These are phyloP conservation scores for Paramarasmius palmivorus DNA, from an alignment of 1,284 basidiomycete species.

Conservation along the genomic window DNA sequence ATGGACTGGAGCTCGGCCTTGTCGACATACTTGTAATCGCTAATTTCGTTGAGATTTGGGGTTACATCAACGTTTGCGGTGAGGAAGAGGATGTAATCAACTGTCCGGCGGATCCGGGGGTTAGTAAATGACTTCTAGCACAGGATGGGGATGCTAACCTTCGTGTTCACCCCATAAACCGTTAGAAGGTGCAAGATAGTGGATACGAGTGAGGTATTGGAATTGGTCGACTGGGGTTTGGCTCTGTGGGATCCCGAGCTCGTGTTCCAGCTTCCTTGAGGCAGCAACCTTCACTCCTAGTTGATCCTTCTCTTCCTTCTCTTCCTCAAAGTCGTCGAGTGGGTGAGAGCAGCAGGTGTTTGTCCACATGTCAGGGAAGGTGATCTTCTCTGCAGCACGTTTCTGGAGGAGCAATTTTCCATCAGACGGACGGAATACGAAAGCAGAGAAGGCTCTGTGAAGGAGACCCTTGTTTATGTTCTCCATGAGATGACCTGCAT, in stretches of 20 bases:
- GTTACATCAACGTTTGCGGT: constrained; percentile 87
- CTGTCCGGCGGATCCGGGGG: constrained; percentile 42
- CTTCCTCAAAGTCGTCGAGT: constrained; percentile 84
- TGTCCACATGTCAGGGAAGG: constrained; percentile 99
- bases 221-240: constrained; percentile 86
- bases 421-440: constrained; percentile 93
- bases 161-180: constrained; percentile 99
- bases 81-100: constrained; percentile 98
- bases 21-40: constrained; percentile 89
- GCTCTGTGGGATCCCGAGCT: constrained; percentile 86
- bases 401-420: constrained; percentile 96
- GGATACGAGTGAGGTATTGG: constrained; percentile 95
- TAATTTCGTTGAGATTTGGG: constrained; percentile 91
- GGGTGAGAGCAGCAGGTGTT: constrained; percentile 99
- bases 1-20: constrained; percentile 88
- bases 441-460: constrained; percentile 97
- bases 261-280: constrained; percentile 94
- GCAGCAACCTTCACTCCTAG: constrained; percentile 89
- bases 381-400: constrained; percentile 97
- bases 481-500: constrained; percentile 94
- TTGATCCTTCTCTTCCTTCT: constrained; percentile 80
- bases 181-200: constrained; percentile 94
- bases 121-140: constrained; percentile 5
- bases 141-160: constrained; percentile 51
- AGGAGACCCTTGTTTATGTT: constrained; percentile 95